Percentiles rank a stretch among this genome's conserved stretches.
phyloP scores from a whole-genome alignment of 2,329 filamentous ascomycete genomes.

The Penicillium sp. region DNA sequence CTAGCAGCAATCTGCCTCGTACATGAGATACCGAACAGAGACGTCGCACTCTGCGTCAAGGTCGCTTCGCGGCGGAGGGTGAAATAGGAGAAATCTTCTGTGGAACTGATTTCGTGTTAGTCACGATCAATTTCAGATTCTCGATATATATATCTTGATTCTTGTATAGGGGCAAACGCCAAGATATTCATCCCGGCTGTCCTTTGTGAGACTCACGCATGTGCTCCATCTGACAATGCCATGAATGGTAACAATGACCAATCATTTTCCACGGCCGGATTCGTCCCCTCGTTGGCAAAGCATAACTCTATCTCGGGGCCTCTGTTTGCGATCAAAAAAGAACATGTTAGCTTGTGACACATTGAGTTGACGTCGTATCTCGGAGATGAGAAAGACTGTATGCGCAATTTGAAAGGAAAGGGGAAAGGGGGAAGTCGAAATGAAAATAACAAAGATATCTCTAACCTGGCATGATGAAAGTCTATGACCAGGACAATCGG shows the following conservation, averaged over 20 bases:
- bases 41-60: conserved; percentile 53
- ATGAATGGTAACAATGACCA: conserved; percentile 94
- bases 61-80: conserved; percentile 65
- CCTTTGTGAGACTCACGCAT: conserved; percentile 61
- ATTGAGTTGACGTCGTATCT: conserved; percentile 2
- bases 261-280: conserved; percentile 78
- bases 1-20: conserved; percentile 84
- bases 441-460: conserved; percentile 5
- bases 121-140: background rate
- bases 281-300: conserved; percentile 73
- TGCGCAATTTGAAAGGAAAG: background rate
- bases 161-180: background rate
- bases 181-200: background rate
- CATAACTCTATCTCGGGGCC: conserved; percentile 93
- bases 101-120: conserved; percentile 54
- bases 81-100: conserved; percentile 98
- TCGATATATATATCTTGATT: background rate
- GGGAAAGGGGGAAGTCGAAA: too few species aligned
- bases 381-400: background rate
- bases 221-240: conserved; percentile 92
- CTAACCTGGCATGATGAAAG: conserved; percentile 69
- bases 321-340: conserved; percentile 33
- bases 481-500: conserved; percentile 76
- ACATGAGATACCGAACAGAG: conserved; percentile 93
- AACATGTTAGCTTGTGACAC: background rate